Conservation (phyloP, 106 monocot genomes). For the Dactylorhiza incarnata region DNA sequence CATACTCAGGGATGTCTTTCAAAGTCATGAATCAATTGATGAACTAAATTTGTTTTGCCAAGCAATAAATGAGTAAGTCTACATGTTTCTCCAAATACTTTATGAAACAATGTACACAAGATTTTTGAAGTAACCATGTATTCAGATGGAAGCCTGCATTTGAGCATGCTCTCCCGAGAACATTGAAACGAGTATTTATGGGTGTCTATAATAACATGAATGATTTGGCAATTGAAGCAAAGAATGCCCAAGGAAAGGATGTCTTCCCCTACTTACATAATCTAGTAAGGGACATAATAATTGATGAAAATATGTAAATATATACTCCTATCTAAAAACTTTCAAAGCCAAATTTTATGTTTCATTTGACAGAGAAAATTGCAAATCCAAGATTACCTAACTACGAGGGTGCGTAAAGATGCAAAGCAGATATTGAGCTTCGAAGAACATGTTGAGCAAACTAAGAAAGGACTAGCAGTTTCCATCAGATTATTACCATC, state of each 20-base stretch:
- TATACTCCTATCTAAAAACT: not conserved
- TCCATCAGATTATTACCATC: conserved; percentile 23
- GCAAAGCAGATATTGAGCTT: not conserved
- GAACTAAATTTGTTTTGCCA: conserved; percentile 13
- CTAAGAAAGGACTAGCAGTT: conserved; percentile 15
- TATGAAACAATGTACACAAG: too few species aligned
- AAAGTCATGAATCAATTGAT: conserved; percentile 18
- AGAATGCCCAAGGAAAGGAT: conserved; percentile 23
- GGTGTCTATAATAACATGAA: conserved; percentile 16
- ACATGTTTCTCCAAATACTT: too few species aligned
- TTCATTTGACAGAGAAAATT: not conserved
- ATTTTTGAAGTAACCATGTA: too few species aligned
- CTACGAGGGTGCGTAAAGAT: conserved; percentile 5
- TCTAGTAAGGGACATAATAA: conserved; percentile 11
- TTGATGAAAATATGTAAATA: not conserved
- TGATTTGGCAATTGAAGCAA: conserved; percentile 19
- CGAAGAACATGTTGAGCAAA: conserved; percentile 20
- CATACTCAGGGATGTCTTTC: conserved; percentile 15
- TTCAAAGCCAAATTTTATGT: not conserved
- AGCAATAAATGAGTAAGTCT: conserved; percentile 20
- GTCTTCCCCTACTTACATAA: conserved; percentile 26
- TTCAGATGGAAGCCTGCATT: conserved; percentile 25
- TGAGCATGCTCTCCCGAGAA: not conserved
- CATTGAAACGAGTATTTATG: conserved; percentile 10
- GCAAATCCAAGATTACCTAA: conserved; percentile 15